A percentile compares a stretch with the other conserved stretches of the same genome.
These are phyloP conservation scores for Phytophthora pini DNA, from an alignment of 352 stramenopile species.

Conservation along the genomic window DNA sequence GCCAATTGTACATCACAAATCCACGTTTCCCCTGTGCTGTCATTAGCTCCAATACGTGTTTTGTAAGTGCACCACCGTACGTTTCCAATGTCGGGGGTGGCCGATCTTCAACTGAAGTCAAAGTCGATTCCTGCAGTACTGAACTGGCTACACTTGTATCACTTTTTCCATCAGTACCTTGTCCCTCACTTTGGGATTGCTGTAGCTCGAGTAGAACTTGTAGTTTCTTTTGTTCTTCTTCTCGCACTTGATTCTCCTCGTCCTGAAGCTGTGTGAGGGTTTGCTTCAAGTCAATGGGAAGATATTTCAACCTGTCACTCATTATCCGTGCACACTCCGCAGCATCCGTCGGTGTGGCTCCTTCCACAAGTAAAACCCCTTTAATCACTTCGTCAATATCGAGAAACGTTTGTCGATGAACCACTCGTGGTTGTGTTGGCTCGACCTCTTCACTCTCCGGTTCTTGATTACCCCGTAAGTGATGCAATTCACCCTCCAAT, in stretches of 20 bases:
- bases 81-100: conserved; percentile 24
- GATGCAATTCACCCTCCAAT: conserved; percentile 3
- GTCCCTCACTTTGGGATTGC: conserved; percentile 17
- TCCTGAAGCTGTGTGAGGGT: conserved; percentile 30
- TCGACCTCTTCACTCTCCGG: conserved; percentile 19
- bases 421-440: conserved; percentile 13
- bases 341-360: conserved; percentile 39
- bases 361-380: conserved; percentile 58
- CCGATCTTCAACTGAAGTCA: conserved; percentile 3
- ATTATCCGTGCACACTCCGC: conserved; percentile 46
- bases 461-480: conserved; percentile 8
- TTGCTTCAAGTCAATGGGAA: conserved; percentile 46
- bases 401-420: conserved; percentile 10
- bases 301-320: conserved; percentile 51
- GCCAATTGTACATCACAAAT: conserved; percentile 66
- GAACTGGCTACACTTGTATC: conserved; percentile 3
- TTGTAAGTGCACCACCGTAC: conserved; percentile 19
- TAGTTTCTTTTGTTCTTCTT: conserved; percentile 19
- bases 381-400: conserved; percentile 63
- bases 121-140: background rate
- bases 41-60: conserved; percentile 26
- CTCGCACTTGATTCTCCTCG: conserved; percentile 22
- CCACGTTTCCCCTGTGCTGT: conserved; percentile 31
- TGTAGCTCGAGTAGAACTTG: conserved; percentile 14
- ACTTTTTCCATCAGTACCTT: conserved; percentile 15